Evolutionary conservation across 2,329 filamentous ascomycete species (phyloP).

Genomic region (Nectriaceae sp.): DNA sequence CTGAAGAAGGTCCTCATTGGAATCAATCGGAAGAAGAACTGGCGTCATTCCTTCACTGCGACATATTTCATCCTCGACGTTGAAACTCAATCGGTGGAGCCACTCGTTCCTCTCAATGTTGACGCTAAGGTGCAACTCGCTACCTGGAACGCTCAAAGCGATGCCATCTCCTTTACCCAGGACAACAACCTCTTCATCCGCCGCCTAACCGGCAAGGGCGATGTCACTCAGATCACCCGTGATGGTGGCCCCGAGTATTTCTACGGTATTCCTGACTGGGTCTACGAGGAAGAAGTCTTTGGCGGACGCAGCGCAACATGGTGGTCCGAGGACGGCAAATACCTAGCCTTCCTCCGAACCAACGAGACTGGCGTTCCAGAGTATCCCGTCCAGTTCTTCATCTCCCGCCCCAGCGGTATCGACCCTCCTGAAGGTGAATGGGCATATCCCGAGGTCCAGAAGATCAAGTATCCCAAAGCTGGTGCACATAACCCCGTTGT

Average conservation of each 20-base stretch:
- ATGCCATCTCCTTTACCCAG: slow-evolving; percentile 85
- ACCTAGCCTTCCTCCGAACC: slow-evolving; percentile 87
- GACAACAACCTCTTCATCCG: slow-evolving; percentile 90
- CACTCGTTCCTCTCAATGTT: slow-evolving; percentile 71
- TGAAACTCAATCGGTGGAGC: slow-evolving; percentile 71
- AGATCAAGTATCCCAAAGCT: slow-evolving; percentile 97
- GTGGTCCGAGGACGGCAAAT: slow-evolving; percentile 92
- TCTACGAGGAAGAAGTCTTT: slow-evolving; percentile 75
- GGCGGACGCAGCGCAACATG: slow-evolving; percentile 80
- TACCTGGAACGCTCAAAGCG: slow-evolving; percentile 83
- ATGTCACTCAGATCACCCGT: slow-evolving; percentile 72
- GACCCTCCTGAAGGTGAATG: slow-evolving; percentile 70
- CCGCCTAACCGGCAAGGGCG: slow-evolving; percentile 52
- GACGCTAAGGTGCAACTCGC: slow-evolving; percentile 77
- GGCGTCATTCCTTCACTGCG: slow-evolving; percentile 86
- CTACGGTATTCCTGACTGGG: slow-evolving; percentile 97
- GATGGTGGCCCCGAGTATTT: slow-evolving; percentile 90
- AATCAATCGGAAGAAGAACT: slow-evolving; percentile 73
- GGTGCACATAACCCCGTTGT: slow-evolving; percentile 92
- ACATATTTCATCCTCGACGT: slow-evolving; percentile 94
- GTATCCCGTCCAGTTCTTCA: slow-evolving; percentile 91
- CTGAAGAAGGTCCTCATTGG: slow-evolving; percentile 84
- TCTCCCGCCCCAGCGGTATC: slow-evolving; percentile 80
- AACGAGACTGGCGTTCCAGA: slow-evolving; percentile 92
- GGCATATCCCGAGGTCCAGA: slow-evolving; percentile 83